Evolutionary conservation across 306 rosid species (phyloP), one percentile per base, ranked within the genome.

Genomic region (Sechiopsis laciniata): DNA sequence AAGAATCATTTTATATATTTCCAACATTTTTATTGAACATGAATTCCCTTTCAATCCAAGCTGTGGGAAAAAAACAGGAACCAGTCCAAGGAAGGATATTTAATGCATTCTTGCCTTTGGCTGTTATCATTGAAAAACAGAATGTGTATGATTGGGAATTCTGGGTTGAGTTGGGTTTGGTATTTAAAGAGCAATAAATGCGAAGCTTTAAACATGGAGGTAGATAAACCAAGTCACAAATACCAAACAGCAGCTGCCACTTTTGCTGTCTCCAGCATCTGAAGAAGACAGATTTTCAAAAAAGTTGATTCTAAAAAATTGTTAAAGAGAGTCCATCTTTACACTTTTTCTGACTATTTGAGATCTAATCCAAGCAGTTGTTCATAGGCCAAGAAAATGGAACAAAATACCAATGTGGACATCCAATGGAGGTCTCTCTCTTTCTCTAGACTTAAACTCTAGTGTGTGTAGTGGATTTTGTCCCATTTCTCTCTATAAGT

Each of bases 351-450:
- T 17, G 55, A 45, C 72, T 40, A 17, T 66, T 66, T 40, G 35
- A 17, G n/a, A 19, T 66, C 19, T 46, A 11, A 66, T 66, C 32
- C 55, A 66, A 19, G 17, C 29, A 45, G 16, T 12, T 45, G 32
- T 19, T 53, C 55, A 0, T 19, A 66, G 55, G 55, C 53, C 26
- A 58, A 66, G 76, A 83, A 76, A 68, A 63, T 80, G 79, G 40
- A 61, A 40, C 79, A 80, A 35, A 21, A 35, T 68, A 19, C 71
- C 76, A 75, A 20, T 22, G 76, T 79, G 61, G 87, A 85, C 72
- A 79, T 67, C 69, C 80, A 63, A 74, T 78, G 40, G 81, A 88
- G 91, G 75, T 80, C 10, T 65, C 22, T 50, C 72, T 70, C 60
- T 73, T 82, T 22, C 72, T 74, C 67, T 55, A 3, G 24, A n/a